Percentiles rank a stretch among this genome's conserved stretches.
These are phyloP conservation scores for Monilinia fructigena DNA, from an alignment of 2,329 filamentous ascomycete species.

Conservation along the genomic window DNA sequence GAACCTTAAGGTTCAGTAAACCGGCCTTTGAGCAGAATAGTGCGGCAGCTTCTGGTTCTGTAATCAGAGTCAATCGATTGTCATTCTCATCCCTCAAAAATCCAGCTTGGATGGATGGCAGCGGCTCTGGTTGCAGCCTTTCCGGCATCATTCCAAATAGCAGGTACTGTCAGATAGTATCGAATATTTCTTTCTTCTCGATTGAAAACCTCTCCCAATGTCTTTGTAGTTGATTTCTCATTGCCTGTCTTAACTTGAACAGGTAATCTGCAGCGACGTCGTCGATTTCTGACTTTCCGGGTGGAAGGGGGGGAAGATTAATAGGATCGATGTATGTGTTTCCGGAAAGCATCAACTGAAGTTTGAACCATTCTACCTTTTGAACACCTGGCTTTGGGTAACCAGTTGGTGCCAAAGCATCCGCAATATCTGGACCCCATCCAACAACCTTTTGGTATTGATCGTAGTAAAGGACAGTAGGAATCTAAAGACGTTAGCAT, in stretches of 20 bases:
- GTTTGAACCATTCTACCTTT: slow-evolving; percentile 99
- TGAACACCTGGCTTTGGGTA: slow-evolving; percentile 98
- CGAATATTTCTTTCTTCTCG: slow-evolving; percentile 96
- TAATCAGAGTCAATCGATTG: slow-evolving; percentile 90
- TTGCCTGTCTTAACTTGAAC: slow-evolving; percentile 95
- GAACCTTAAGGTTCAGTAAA: slow-evolving; percentile 92
- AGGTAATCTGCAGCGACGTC: slow-evolving; percentile 99
- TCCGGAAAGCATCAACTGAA: slow-evolving; percentile 96
- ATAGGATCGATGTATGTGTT: slow-evolving; percentile 99
- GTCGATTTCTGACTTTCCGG: slow-evolving; percentile 98
- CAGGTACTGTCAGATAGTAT: slow-evolving; percentile 97
- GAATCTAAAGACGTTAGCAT: slow-evolving; percentile 63
- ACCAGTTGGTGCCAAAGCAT: slow-evolving; percentile 91
- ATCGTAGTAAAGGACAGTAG: slow-evolving; percentile 98
- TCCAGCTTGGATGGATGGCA: slow-evolving; percentile 95
- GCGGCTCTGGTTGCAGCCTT: slow-evolving; percentile 95
- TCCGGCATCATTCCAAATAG: slow-evolving; percentile 98
- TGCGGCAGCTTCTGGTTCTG: slow-evolving; percentile 93
- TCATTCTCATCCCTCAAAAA: slow-evolving; percentile 97
- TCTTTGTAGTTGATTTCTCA: slow-evolving; percentile 93
- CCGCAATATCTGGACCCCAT: slow-evolving; percentile 97
- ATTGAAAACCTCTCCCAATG: slow-evolving; percentile 94
- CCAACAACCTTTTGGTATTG: slow-evolving; percentile 99
- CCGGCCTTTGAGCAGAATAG: slow-evolving; percentile 98
- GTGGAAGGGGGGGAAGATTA: slow-evolving; percentile 93